Evolutionary conservation across 2,329 filamentous ascomycete species (phyloP), one percentile per base, ranked within the genome.

Genomic region (Diaporthe sp.): DNA sequence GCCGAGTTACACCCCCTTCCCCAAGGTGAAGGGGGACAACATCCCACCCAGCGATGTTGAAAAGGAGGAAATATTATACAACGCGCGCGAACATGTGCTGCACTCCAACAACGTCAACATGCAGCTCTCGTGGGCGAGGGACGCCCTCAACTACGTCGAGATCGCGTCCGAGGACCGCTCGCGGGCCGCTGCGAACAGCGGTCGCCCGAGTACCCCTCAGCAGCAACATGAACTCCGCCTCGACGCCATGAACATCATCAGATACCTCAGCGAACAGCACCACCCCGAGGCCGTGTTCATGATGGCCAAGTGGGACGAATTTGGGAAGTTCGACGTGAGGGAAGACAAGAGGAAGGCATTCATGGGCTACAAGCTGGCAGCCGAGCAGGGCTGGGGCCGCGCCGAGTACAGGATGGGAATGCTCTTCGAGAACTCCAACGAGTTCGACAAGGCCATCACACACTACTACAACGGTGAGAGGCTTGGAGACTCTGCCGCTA

Each of bases 401-500:
- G 96, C 97, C 28, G 95, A 98, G 83, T 99, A 99, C 83, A 92
- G 97, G 61, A 97, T 99, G 85, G 97, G 97, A 77, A 99, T 98
- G 96, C 93, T 98, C 74, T 98, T 96, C 82, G 97, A 99, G 85
- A 95, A 94, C 82, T 96, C 95, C 6, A 97, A 97, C 81, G 96
- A 99, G 80, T 93, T 95, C 75, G 89, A 92, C 77, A 98, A 97
- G 83, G 97, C 97, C 8, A 92, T 98, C 80, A 92, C 93, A 80
- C 96, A 98, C 83, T 99, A 98, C 84, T 92, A 95, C 77, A 90
- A 91, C 64, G 97, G 97, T 67, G 92, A 97, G 67, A 90, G 91
- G 67, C 87, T 92, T 78, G 92, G 92, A 33, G 97, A 99, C 84
- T 98, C 97, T 22, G 97, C 97, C 4, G 96, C 95, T 7, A 93